These are phyloP conservation scores for Gossypium trilobum DNA, from an alignment of 441 rosid genomes.

Conservation along the genomic window DNA sequence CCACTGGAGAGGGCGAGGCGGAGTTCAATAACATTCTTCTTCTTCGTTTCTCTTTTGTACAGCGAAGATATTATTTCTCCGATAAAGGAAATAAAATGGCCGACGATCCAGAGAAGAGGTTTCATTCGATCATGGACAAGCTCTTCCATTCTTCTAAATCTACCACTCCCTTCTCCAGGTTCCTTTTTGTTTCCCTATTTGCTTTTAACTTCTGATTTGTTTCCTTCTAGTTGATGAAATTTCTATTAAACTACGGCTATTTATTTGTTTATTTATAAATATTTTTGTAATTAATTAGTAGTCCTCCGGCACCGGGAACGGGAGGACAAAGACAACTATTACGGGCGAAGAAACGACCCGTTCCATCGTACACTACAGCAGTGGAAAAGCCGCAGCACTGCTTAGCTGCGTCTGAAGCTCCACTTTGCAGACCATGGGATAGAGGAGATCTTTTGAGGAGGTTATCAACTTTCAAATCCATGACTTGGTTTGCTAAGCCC, in stretches of 20 bases:
- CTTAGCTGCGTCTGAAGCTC: slow-evolving; percentile 27
- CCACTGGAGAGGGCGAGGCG: too few species aligned
- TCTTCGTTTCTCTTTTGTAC: not conserved
- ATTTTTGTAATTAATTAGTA: slow-evolving; percentile 10
- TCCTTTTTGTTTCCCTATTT: not conserved
- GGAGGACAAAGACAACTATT: slow-evolving; percentile 18
- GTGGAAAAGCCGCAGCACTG: slow-evolving; percentile 33
- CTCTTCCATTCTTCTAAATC: slow-evolving; percentile 45
- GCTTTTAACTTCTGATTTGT: not conserved
- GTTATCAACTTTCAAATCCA: slow-evolving; percentile 77
- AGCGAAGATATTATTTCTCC: not conserved
- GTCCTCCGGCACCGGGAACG: slow-evolving; percentile 23
- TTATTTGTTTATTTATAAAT: not conserved
- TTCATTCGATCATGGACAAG: slow-evolving; percentile 59
- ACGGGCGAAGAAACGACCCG: slow-evolving; percentile 49
- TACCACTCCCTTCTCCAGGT: slow-evolving; percentile 36
- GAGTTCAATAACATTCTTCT: too few species aligned
- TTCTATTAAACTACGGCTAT: not conserved
- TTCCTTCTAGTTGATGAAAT: not conserved
- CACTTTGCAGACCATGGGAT: slow-evolving; percentile 82
- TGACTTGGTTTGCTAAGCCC: slow-evolving; percentile 95
- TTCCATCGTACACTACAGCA: slow-evolving; percentile 43
- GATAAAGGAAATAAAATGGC: slow-evolving; percentile 27
- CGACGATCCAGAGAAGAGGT: slow-evolving; percentile 53
- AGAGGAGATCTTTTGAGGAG: slow-evolving; percentile 84